A percentile compares a stretch with the other conserved stretches of the same genome.
Conservation (phyloP, 1,284 basidiomycete genomes). For the Ganoderma leucocontextum region DNA sequence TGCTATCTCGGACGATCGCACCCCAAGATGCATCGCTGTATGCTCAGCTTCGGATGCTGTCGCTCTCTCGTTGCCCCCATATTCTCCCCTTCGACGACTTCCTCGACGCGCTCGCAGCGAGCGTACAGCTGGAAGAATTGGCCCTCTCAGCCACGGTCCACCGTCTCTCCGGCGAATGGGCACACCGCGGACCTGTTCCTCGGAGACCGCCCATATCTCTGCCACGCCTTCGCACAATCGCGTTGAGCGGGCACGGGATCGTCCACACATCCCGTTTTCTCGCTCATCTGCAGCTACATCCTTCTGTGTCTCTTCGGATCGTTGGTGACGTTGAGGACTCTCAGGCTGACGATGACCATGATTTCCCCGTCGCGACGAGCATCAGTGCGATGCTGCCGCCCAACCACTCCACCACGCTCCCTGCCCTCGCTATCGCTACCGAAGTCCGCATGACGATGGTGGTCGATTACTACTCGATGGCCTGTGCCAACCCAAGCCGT, state of each 20-base stretch:
- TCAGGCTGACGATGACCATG: no score
- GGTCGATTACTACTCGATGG: neutral
- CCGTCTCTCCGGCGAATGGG: neutral
- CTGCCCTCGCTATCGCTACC: neutral
- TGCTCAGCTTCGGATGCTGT: neutral
- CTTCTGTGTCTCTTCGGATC: neutral
- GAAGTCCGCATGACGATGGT: neutral
- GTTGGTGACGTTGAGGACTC: neutral
- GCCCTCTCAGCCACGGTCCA: neutral
- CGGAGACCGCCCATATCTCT: neutral
- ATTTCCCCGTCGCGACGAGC: neutral
- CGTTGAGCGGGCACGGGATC: neutral
- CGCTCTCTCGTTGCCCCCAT: neutral
- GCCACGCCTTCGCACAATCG: neutral
- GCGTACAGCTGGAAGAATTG: neutral
- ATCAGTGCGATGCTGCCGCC: slow-evolving; percentile 1
- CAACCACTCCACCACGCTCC: slow-evolving; percentile 2
- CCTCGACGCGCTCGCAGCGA: neutral
- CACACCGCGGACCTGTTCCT: neutral
- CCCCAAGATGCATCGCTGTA: neutral
- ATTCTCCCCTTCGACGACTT: neutral
- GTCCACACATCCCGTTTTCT: neutral
- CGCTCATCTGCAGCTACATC: neutral
- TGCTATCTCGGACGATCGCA: neutral
- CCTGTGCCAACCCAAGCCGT: neutral